These are phyloP conservation scores for Metarhizium robertsii DNA, from an alignment of 2,329 filamentous ascomycete species.

Conservation along the genomic window DNA sequence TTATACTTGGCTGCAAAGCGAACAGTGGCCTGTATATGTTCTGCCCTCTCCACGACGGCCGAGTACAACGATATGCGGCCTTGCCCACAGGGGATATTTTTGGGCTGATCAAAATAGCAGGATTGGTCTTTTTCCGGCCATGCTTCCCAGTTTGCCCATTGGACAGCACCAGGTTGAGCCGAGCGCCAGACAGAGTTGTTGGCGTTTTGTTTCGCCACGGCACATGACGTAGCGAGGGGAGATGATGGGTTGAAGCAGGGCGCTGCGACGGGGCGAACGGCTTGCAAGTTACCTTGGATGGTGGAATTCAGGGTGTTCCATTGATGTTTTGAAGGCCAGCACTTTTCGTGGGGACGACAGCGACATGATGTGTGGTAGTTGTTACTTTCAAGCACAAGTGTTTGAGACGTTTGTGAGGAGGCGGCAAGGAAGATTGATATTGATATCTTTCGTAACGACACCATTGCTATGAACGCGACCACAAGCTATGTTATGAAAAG, in stretches of 20 bases:
- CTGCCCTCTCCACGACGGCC: constrained; percentile 19
- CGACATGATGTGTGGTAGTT: constrained; percentile 21
- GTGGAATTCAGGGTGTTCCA: constrained; percentile 43
- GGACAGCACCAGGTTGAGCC: constrained; percentile 23
- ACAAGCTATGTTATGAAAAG: too few relatives aligned
- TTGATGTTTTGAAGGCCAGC: constrained; percentile 35
- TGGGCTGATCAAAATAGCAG: constrained; percentile 23
- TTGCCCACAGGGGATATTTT: constrained; percentile 18
- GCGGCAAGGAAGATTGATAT: too few relatives aligned
- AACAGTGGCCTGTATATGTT: constrained; percentile 27
- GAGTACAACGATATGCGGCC: constrained; percentile 27
- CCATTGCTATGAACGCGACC: too few relatives aligned
- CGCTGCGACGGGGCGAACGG: constrained; percentile 38
- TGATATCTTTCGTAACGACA: too few relatives aligned
- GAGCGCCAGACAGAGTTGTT: constrained; percentile 24
- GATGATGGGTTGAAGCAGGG: constrained; percentile 35
- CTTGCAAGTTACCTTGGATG: constrained; percentile 37
- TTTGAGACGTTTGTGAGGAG: too few relatives aligned
- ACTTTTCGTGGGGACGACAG: constrained; percentile 37
- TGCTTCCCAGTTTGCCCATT: constrained; percentile 29
- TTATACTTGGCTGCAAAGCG: constrained; percentile 23
- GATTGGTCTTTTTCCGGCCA: constrained; percentile 11
- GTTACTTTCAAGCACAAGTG: not conserved
- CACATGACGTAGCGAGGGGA: constrained; percentile 34
- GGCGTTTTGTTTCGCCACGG: constrained; percentile 19